A percentile compares a stretch with the other conserved stretches of the same genome.
phyloP scores from a whole-genome alignment of 2,329 filamentous ascomycete species.

The Aspergillus arachidicola region DNA sequence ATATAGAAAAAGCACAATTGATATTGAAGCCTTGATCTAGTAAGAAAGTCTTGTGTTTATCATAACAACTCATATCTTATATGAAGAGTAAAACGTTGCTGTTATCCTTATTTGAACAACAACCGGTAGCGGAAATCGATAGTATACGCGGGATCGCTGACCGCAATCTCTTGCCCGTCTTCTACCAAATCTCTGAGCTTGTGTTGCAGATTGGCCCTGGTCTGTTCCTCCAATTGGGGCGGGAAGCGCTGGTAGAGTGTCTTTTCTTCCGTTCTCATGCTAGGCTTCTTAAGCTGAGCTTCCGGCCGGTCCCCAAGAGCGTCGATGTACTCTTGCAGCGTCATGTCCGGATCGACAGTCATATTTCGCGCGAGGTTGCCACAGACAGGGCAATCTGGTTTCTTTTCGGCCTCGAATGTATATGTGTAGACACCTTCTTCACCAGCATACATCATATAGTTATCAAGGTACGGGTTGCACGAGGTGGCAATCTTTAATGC shows the following conservation, averaged over 20 bases:
- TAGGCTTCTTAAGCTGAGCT: conserved; percentile 91
- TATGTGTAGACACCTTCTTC: conserved; percentile 96
- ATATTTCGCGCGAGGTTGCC: conserved; percentile 79
- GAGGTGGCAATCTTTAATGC: conserved; percentile 90
- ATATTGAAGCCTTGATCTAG: conserved; percentile 20
- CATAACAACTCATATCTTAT: conserved; percentile 17
- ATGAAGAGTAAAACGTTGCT: conserved; percentile 17
- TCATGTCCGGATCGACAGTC: conserved; percentile 68
- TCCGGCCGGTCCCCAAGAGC: conserved; percentile 81
- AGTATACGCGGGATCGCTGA: conserved; percentile 87
- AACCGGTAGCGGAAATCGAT: conserved; percentile 68
- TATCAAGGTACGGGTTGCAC: conserved; percentile 79
- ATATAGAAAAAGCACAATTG: conserved; percentile 33
- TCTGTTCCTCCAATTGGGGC: conserved; percentile 78
- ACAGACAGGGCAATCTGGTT: conserved; percentile 92
- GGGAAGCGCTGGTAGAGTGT: conserved; percentile 90
- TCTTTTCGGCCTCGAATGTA: conserved; percentile 93
- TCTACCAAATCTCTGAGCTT: conserved; percentile 76
- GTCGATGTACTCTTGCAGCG: conserved; percentile 82
- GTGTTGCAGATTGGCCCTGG: conserved; percentile 76
- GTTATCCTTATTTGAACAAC: conserved; percentile 41
- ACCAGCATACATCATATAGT: conserved; percentile 99
- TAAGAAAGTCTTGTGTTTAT: conserved; percentile 14
- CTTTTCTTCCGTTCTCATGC: conserved; percentile 76
- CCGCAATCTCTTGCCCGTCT: conserved; percentile 84